phyloP scores from a whole-genome alignment of 169 alveolate species.

The Pseudocohnilembus persalinus region DNA sequence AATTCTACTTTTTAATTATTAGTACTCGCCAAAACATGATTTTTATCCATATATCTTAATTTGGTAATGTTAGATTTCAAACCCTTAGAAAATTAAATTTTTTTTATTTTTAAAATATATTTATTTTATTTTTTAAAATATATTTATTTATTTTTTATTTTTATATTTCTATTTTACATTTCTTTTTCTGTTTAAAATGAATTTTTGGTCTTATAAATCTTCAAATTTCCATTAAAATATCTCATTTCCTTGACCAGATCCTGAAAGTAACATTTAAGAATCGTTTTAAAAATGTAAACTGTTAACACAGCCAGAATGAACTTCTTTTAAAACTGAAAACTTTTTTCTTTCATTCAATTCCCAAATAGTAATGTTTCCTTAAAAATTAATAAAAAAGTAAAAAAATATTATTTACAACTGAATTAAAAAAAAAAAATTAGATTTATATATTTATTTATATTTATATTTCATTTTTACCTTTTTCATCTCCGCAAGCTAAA shows the following conservation, averaged over 20 bases:
- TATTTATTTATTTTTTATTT: too few species aligned
- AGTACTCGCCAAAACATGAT: constrained; percentile 7
- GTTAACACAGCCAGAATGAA: constrained; percentile 5
- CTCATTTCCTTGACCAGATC: constrained; percentile 4
- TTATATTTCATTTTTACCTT: too few species aligned
- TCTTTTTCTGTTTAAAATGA: background rate
- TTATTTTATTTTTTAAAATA: too few species aligned
- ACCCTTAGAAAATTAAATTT: background rate
- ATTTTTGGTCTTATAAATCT: background rate
- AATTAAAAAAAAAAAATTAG: too few species aligned
- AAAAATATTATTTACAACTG: too few species aligned
- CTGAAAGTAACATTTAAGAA: constrained; percentile 1
- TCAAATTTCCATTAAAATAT: background rate
- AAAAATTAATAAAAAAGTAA: too few species aligned
- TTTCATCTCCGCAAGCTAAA: constrained; percentile 18
- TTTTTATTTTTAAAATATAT: too few species aligned
- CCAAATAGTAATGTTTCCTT: constrained; percentile 7
- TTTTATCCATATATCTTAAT: constrained; percentile 6
- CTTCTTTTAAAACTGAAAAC: constrained; percentile 7
- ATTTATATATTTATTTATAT: too few species aligned
- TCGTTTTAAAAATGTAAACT: background rate
- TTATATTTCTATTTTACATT: background rate
- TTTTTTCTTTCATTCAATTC: constrained; percentile 24
- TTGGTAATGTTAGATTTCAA: background rate
- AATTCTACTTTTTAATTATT: background rate